Base-by-base conservation (phyloP, 1,284 basidiomycete species). In the Meripilus lineatus region DNA sequence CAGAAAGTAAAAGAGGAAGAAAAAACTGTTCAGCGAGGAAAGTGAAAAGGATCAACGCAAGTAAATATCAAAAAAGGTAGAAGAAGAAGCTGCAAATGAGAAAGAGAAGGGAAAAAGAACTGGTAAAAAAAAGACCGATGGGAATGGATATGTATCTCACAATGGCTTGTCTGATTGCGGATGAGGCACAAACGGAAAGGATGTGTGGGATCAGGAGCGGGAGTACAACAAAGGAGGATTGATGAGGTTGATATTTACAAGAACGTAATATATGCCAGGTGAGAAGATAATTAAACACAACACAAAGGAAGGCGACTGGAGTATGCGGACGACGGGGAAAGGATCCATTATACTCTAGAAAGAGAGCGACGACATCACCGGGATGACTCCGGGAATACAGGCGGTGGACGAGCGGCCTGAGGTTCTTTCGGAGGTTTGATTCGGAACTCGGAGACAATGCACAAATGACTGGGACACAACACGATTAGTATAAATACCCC, bases 381-480 rank as follows among this genome's bases (percentile, higher is more conserved):
- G 24, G 61, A 58, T 30, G 63, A 58, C 44, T 62, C 62, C 21
- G 65, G 63, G 55, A 67, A 67, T 10, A 64, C 59, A 21, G 65
- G 62, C 17, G 66, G 58, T 18, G 69, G 64, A 24, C 67, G 65
- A 33, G 63, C 57, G 21, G 59, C 58, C 33, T 52, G 58, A 7
- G 60, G 53, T 15, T 77, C 75, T 53, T 72, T 68, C 18, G 77
- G 82, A 11, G 81, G 82, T 56, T 84, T 88, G 47, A 89, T 74
- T 46, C 84, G 79, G 70, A 90, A 88, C 59, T 85, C 79, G 53
- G 74, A 69, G 49, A 75, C 70, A 46, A 89, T 74, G 50, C 73
- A 77, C 48, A 88, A 62, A 55, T 87, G 83, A 57, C 84, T 89
- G 44, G 32, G 53, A 51, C 50, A 45, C 25, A 48, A 48, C 39